These are phyloP conservation scores for Salix purpurea DNA, from an alignment of 345 rosid genomes.

Conservation along the genomic window DNA sequence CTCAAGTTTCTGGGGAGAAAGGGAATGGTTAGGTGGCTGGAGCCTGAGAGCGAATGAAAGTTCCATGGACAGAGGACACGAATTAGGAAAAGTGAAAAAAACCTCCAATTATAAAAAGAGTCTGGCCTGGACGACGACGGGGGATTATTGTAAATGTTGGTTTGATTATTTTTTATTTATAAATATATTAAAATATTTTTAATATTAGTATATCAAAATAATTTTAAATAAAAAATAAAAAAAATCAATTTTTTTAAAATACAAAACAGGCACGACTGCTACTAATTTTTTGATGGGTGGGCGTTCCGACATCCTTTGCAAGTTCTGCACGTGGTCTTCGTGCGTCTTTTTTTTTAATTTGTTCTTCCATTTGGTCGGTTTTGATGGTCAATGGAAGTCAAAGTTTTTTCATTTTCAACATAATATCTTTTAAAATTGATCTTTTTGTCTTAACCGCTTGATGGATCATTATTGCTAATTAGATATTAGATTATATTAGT, in stretches of 20 bases:
- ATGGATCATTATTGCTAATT: background rate
- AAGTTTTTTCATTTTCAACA: background rate
- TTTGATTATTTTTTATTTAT: too few relatives aligned
- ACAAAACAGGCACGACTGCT: too few relatives aligned
- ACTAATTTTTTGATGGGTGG: background rate
- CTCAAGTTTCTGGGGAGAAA: conserved; percentile 14
- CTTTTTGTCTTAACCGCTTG: background rate
- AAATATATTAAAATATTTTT: too few relatives aligned
- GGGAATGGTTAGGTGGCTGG: conserved; percentile 9
- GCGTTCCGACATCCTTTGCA: background rate
- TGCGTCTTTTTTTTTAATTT: background rate
- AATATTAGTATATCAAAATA: too few relatives aligned
- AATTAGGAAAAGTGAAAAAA: background rate
- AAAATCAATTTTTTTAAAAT: too few relatives aligned
- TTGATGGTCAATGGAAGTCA: background rate
- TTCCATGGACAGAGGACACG: conserved; percentile 19
- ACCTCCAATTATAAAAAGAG: background rate
- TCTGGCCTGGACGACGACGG: background rate
- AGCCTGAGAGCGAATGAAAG: conserved; percentile 16
- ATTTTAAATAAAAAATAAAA: too few relatives aligned
- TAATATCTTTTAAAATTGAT: background rate
- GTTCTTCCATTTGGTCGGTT: background rate
- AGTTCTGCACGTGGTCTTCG: background rate
- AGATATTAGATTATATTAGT: background rate
- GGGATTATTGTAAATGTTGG: too few relatives aligned